phyloP scores from a whole-genome alignment of 306 rosid genomes.

The Quercus aquifolioides region DNA sequence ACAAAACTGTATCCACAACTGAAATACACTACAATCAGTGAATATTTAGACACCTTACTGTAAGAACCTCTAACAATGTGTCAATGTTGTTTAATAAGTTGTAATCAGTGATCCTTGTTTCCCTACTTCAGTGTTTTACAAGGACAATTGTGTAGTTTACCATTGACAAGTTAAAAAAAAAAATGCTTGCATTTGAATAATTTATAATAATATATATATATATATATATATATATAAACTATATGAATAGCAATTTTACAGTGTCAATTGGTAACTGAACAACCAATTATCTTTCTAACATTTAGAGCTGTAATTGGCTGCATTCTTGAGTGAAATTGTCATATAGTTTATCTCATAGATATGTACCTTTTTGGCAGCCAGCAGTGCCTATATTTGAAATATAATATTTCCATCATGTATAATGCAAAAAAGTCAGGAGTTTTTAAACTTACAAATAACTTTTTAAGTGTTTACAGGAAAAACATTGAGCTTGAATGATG shows the following conservation, averaged over 20 bases:
- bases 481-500: background rate
- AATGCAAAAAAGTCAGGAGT: background rate
- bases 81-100: background rate
- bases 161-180: too few species aligned
- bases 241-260: background rate
- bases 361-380: background rate
- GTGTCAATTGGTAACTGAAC: background rate
- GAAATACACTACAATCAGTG: constrained; percentile 58
- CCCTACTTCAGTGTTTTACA: too few species aligned
- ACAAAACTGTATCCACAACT: constrained; percentile 58
- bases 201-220: too few species aligned
- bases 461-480: background rate
- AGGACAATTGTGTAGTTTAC: too few species aligned
- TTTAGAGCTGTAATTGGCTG: too few species aligned
- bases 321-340: too few species aligned
- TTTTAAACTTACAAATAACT: background rate
- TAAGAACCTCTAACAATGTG: constrained; percentile 5
- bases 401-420: background rate
- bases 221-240: too few species aligned
- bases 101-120: too few species aligned
- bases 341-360: background rate
- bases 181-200: too few species aligned
- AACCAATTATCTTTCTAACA: too few species aligned
- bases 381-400: background rate
- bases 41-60: constrained; percentile 53